These are phyloP conservation scores for Sparassis latifolia DNA, from an alignment of 1,284 basidiomycete species.

Conservation along the genomic window DNA sequence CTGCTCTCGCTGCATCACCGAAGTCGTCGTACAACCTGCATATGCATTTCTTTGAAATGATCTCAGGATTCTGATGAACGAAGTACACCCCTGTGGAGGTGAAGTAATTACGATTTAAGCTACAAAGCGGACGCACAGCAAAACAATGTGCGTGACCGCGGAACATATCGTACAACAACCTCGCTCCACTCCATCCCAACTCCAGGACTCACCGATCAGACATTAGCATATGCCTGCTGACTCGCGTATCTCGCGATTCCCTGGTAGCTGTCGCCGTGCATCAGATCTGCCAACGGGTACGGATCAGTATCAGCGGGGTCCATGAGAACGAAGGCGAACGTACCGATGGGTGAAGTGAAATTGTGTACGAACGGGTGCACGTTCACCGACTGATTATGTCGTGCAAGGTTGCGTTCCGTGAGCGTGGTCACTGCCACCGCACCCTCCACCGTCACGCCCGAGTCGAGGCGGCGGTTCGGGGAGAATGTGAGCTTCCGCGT, in stretches of 20 bases:
- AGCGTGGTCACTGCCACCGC: constrained; percentile 13
- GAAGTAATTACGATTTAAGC: too few species aligned
- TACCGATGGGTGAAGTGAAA: constrained; percentile 26
- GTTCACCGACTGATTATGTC: constrained; percentile 14
- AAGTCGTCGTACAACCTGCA: too few species aligned
- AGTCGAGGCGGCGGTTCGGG: constrained; percentile 21
- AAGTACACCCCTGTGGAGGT: too few species aligned
- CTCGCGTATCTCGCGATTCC: constrained; percentile 3
- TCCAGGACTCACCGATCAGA: too few species aligned
- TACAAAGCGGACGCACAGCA: too few species aligned
- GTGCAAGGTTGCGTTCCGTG: constrained; percentile 18
- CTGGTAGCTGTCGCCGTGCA: constrained; percentile 6
- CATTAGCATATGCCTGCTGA: too few species aligned
- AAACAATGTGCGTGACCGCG: too few species aligned
- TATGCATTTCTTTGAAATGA: too few species aligned
- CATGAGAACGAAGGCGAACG: constrained; percentile 3
- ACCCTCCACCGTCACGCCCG: constrained; percentile 18
- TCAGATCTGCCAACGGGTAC: constrained; percentile 1
- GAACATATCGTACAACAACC: too few species aligned
- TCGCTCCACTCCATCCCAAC: too few species aligned
- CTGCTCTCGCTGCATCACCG: background rate
- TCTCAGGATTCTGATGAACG: too few species aligned
- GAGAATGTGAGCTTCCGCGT: constrained; percentile 12
- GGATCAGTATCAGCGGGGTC: background rate
- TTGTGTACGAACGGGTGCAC: constrained; percentile 25